These are phyloP conservation scores for Phytophthora colocasiae DNA, from an alignment of 352 stramenopile genomes.

Conservation along the genomic window DNA sequence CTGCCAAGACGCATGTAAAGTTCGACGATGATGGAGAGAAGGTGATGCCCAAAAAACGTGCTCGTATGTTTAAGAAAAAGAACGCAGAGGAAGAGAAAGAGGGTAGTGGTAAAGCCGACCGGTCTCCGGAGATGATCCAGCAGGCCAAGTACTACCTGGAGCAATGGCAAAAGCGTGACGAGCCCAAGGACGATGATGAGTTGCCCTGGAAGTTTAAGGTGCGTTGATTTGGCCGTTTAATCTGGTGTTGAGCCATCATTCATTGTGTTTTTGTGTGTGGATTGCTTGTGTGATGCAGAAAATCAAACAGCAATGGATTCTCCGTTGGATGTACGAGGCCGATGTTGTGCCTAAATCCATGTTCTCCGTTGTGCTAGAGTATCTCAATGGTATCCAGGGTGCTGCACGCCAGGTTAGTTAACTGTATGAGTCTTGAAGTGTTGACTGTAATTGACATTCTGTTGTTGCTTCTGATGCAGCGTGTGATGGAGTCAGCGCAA, in stretches of 20 bases:
- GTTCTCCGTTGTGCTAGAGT: slow-evolving; percentile 79
- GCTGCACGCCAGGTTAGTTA: slow-evolving; percentile 57
- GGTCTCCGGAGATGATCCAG: slow-evolving; percentile 83
- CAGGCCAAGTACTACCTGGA: slow-evolving; percentile 85
- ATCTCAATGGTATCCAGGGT: slow-evolving; percentile 75
- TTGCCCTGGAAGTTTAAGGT: slow-evolving; percentile 88
- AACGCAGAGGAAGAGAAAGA: slow-evolving; percentile 42
- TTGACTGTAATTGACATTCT: background rate
- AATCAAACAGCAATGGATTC: slow-evolving; percentile 86
- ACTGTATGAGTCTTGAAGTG: slow-evolving; percentile 1
- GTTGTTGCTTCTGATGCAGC: slow-evolving; percentile 36
- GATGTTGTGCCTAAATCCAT: slow-evolving; percentile 85
- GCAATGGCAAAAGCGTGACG: slow-evolving; percentile 71
- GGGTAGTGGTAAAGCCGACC: slow-evolving; percentile 70
- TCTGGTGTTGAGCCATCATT: slow-evolving; percentile 3
- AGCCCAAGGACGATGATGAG: slow-evolving; percentile 59
- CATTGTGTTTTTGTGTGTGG: slow-evolving; percentile 4
- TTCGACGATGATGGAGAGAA: slow-evolving; percentile 73
- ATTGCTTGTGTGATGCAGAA: slow-evolving; percentile 47
- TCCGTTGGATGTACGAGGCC: slow-evolving; percentile 85
- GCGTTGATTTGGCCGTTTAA: background rate
- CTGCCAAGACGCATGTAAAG: slow-evolving; percentile 63
- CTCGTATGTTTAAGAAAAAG: slow-evolving; percentile 35
- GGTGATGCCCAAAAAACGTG: slow-evolving; percentile 56
- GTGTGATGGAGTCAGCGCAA: slow-evolving; percentile 73